Percentiles rank a stretch among this genome's conserved stretches.
Evolutionary conservation across 2,329 filamentous ascomycete species (phyloP).

Genomic region (Aspergillus texensis): DNA sequence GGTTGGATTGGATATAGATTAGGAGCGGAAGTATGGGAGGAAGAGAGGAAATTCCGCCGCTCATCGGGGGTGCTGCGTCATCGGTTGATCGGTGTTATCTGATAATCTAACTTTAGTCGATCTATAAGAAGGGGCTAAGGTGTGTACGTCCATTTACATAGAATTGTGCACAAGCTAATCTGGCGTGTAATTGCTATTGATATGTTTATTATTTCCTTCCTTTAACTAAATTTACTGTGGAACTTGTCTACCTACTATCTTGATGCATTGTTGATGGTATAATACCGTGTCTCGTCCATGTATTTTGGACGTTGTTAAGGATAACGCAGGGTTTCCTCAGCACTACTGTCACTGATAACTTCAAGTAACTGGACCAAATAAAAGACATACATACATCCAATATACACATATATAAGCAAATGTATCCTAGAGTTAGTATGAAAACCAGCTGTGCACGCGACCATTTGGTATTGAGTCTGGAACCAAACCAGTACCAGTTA

Average conservation of each 20-base stretch:
- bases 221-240: background rate
- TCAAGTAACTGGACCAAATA: background rate
- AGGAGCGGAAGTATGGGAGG: background rate
- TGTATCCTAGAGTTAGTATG: background rate
- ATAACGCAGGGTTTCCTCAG: background rate
- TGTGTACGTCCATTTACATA: background rate
- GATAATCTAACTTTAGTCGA: constrained; percentile 9
- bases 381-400: background rate
- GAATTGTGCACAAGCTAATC: background rate
- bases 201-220: background rate
- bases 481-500: background rate
- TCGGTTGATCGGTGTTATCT: constrained; percentile 17
- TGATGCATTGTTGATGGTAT: background rate
- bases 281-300: background rate
- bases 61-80: constrained; percentile 27
- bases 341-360: background rate
- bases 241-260: background rate
- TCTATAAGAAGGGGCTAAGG: background rate
- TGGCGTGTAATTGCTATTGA: background rate
- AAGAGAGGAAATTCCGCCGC: constrained; percentile 17
- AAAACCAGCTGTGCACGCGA: background rate
- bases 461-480: background rate
- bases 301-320: background rate
- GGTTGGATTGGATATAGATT: background rate
- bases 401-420: background rate